Evolutionary conservation across 768 basidiomycete species (phyloP).

Genomic region (Clathrus columnatus): DNA sequence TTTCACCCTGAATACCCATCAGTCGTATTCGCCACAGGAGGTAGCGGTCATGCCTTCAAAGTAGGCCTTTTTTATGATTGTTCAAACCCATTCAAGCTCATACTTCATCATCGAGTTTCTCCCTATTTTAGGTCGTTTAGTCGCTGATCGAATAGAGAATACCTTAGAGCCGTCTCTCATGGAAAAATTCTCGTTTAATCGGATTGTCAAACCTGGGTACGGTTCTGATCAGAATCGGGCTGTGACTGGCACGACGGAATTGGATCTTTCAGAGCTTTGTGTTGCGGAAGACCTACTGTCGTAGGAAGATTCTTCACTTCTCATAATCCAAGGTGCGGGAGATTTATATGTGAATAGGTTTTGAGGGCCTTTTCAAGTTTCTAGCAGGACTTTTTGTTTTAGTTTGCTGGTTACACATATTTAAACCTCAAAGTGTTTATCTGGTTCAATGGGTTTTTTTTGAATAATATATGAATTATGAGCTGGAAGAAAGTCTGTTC

Average conservation of each 20-base stretch:
- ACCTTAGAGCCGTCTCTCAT: constrained; percentile 44
- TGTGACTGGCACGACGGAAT: not conserved
- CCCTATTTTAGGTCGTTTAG: constrained; percentile 71
- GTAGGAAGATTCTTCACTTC: too few species aligned
- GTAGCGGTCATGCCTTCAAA: constrained; percentile 86
- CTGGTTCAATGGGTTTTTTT: too few species aligned
- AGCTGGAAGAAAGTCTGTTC: too few species aligned
- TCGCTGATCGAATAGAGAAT: constrained; percentile 63
- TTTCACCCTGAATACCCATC: constrained; percentile 48
- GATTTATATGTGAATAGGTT: too few species aligned
- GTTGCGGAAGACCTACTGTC: not conserved
- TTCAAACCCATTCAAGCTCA: not conserved
- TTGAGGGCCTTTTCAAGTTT: too few species aligned
- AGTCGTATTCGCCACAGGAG: constrained; percentile 77
- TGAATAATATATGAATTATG: too few species aligned
- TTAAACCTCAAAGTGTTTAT: too few species aligned
- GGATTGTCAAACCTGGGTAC: constrained; percentile 19
- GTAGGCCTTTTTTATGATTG: constrained; percentile 25
- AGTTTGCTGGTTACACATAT: too few species aligned
- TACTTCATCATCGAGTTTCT: constrained; percentile 53
- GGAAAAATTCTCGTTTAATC: constrained; percentile 56
- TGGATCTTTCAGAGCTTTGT: constrained; percentile 4
- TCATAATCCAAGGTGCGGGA: too few species aligned
- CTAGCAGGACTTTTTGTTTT: too few species aligned
- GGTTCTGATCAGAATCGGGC: not conserved